Base-by-base conservation (phyloP, 129 eudicot species). In the Scalesia atractyloides region DNA sequence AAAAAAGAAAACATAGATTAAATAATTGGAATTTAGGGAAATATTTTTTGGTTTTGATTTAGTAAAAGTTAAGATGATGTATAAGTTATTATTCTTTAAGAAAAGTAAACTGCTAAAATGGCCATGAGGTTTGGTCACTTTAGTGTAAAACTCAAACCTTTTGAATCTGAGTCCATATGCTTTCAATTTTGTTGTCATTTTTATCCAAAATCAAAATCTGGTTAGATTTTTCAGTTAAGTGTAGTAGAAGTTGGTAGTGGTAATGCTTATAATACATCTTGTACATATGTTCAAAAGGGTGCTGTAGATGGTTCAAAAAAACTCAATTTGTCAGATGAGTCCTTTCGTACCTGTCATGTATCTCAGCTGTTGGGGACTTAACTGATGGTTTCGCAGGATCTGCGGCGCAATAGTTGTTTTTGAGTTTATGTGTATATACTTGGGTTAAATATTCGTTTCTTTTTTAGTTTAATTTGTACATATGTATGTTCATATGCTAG, bases 341-440 rank as follows among this genome's bases (percentile, higher is more conserved):
- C 83, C 16, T 63, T 79, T 57, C 77, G 83, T 57, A 73, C 73
- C 15, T n/a, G 79, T 79, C 19, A 79, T 79, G 83, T 79, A 79
- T 54, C 78, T 72, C 22, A 79, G 83, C 65, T 79, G 78, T 46
- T 79, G 83, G 79, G 69, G 68, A 33, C 82, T 71, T 54, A 72
- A 79, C 64, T 77, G 30, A 72, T 64, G 39, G 22, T 61, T 48
- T 5, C n/a, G 51, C 12, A 0, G 10, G 47, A 30, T 30, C 34
- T 9, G 34, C 18, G 17, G 10, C 1, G 16, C 33, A 12, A 22
- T 9, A 18, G 4, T 47, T 22, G 41, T 70, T 7, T 71, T 17
- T 15, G 15, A 30, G 33, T 16, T 53, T 30, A 47, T 66, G 58
- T 73, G 34, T 60, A 44, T 46, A 60, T 15, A 69, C 36, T 39